Evolutionary conservation across 2,329 filamentous ascomycete species (phyloP).

Genomic region (Harringtonia aguacate): DNA sequence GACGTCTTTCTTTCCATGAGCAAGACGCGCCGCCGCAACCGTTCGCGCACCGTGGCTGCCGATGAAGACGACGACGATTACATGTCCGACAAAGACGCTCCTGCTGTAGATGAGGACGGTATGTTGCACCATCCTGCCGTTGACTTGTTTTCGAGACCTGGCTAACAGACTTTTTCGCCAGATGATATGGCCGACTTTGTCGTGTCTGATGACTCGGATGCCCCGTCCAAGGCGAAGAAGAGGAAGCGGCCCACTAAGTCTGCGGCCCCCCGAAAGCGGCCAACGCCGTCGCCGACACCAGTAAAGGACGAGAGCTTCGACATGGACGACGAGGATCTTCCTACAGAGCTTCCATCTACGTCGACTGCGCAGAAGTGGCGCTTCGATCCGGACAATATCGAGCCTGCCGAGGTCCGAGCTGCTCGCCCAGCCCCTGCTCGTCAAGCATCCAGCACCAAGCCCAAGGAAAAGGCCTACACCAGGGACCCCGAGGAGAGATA

Average conservation of each 20-base stretch:
- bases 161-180: constrained; percentile 17
- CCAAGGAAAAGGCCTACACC: constrained; percentile 61
- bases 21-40: constrained; percentile 26
- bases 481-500: constrained; percentile 81
- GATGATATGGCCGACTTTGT: constrained; percentile 80
- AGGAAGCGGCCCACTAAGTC: constrained; percentile 56
- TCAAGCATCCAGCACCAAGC: constrained; percentile 20
- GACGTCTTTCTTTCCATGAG: constrained; percentile 48
- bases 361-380: constrained; percentile 80
- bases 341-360: constrained; percentile 45
- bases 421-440: constrained; percentile 12
- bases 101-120: constrained; percentile 54
- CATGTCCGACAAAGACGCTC: constrained; percentile 53
- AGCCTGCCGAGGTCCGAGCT: constrained; percentile 18
- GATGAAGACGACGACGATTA: constrained; percentile 60
- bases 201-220: constrained; percentile 77
- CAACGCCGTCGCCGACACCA: constrained; percentile 37
- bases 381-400: constrained; percentile 39
- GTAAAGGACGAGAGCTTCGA: constrained; percentile 25
- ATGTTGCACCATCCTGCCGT: constrained; percentile 6
- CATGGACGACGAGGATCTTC: constrained; percentile 39
- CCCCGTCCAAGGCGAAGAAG: constrained; percentile 53
- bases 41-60: constrained; percentile 48
- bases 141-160: neutral
- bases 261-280: constrained; percentile 48